These are phyloP conservation scores for Aegilops tauschii DNA, from an alignment of 176 grass and related monocot species.

Conservation along the genomic window DNA sequence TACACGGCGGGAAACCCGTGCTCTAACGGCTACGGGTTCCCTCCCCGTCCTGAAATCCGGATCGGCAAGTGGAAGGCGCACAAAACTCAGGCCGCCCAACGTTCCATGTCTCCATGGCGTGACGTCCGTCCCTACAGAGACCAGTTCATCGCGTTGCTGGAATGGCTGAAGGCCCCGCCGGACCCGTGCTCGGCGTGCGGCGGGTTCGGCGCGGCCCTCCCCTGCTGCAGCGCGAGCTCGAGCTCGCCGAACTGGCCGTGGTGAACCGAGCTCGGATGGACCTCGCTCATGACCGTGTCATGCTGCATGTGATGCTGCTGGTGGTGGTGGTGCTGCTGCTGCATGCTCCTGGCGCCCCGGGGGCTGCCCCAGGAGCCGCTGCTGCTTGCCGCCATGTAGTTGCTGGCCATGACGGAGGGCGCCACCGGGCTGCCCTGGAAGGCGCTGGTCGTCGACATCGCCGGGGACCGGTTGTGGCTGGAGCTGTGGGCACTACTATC, in stretches of 20 bases:
- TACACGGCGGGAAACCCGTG: constrained; percentile 15
- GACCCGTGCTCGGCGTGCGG: constrained; percentile 42
- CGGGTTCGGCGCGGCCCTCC: constrained; percentile 32
- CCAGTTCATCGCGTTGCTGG: constrained; percentile 63
- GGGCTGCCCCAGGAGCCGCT: constrained; percentile 22
- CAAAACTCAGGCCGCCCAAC: constrained; percentile 48
- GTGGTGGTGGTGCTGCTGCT: not conserved
- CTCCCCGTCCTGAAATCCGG: constrained; percentile 28
- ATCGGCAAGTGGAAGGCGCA: constrained; percentile 7
- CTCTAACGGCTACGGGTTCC: not conserved
- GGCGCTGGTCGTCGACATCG: constrained; percentile 34
- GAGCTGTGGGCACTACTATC: constrained; percentile 36
- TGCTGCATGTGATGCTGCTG: not conserved
- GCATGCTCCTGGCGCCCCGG: constrained; percentile 25
- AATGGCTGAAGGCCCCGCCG: constrained; percentile 46
- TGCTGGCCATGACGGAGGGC: constrained; percentile 46
- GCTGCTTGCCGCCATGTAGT: constrained; percentile 26
- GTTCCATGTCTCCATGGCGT: constrained; percentile 34
- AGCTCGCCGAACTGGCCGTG: constrained; percentile 77
- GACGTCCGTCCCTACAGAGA: constrained; percentile 49
- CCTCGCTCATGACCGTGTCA: constrained; percentile 7
- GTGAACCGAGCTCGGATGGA: constrained; percentile 17
- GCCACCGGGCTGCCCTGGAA: constrained; percentile 37
- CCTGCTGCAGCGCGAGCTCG: constrained; percentile 85
- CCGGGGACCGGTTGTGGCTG: constrained; percentile 33